phyloP scores from a whole-genome alignment of 2,329 filamentous ascomycete species.

The Penicillium freii region DNA sequence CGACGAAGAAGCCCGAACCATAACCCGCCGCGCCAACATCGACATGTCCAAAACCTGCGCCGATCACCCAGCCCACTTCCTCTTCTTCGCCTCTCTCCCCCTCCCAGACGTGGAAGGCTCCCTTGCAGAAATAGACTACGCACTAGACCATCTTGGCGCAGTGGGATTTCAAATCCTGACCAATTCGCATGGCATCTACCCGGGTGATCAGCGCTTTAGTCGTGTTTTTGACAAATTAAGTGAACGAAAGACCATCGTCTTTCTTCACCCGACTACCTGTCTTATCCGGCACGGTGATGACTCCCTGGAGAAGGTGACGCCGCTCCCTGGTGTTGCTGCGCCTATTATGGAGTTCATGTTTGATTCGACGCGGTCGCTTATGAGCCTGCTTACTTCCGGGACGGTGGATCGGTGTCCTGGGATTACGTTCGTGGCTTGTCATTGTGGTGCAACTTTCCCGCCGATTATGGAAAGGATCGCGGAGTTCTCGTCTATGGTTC shows the following conservation, averaged over 20 bases:
- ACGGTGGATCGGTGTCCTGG: slow-evolving; percentile 21
- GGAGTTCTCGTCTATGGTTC: slow-evolving; percentile 15
- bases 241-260: slow-evolving; percentile 47
- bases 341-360: slow-evolving; percentile 32
- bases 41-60: slow-evolving; percentile 27
- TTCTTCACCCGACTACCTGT: slow-evolving; percentile 54
- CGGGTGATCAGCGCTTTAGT: slow-evolving; percentile 49
- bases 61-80: slow-evolving; percentile 41
- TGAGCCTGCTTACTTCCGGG: slow-evolving; percentile 26
- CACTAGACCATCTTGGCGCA: slow-evolving; percentile 43
- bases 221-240: slow-evolving; percentile 52
- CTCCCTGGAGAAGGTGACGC: slow-evolving; percentile 11
- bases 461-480: slow-evolving; percentile 26
- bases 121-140: slow-evolving; percentile 49
- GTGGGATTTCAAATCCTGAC: slow-evolving; percentile 55
- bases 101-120: slow-evolving; percentile 50
- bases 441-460: slow-evolving; percentile 34
- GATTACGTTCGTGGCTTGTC: slow-evolving; percentile 24
- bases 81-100: slow-evolving; percentile 55
- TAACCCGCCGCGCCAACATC: slow-evolving; percentile 42
- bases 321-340: slow-evolving; percentile 17
- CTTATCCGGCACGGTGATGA: slow-evolving; percentile 2
- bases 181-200: slow-evolving; percentile 54
- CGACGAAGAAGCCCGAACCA: slow-evolving; percentile 32
- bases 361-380: slow-evolving; percentile 25